Evolutionary conservation across 2,329 filamentous ascomycete species (phyloP).

Genomic region (Periconia digitata): DNA sequence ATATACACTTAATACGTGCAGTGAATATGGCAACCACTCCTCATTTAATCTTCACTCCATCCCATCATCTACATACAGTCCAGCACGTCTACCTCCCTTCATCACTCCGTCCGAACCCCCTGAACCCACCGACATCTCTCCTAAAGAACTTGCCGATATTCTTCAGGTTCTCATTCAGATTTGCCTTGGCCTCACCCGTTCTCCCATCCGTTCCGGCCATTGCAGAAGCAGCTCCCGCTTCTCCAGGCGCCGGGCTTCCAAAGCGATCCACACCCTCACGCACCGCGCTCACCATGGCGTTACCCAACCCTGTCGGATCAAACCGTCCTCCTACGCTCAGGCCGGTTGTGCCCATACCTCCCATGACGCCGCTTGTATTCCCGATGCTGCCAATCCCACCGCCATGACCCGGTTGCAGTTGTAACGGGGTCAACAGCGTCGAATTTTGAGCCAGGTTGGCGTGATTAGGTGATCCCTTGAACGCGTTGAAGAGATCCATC

Average conservation of each 20-base stretch:
- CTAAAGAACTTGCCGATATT: constrained; percentile 97
- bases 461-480: constrained; percentile 67
- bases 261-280: constrained; percentile 80
- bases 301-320: constrained; percentile 79
- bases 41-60: background rate
- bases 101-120: constrained; percentile 39
- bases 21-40: background rate
- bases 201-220: background rate
- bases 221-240: constrained; percentile 22
- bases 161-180: constrained; percentile 90
- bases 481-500: constrained; percentile 87
- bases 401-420: constrained; percentile 42
- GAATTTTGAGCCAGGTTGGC: constrained; percentile 59
- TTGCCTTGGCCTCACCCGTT: constrained; percentile 54
- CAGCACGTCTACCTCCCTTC: constrained; percentile 25
- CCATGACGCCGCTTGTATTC: constrained; percentile 40
- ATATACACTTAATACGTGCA: background rate
- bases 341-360: constrained; percentile 40
- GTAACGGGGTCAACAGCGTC: constrained; percentile 40
- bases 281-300: constrained; percentile 84
- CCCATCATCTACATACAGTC: background rate
- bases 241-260: constrained; percentile 54
- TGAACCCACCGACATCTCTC: constrained; percentile 68
- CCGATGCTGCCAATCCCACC: constrained; percentile 47
- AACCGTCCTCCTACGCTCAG: constrained; percentile 56